Conservation (phyloP, 106 monocot genomes). For the Platanthera zijinensis region DNA sequence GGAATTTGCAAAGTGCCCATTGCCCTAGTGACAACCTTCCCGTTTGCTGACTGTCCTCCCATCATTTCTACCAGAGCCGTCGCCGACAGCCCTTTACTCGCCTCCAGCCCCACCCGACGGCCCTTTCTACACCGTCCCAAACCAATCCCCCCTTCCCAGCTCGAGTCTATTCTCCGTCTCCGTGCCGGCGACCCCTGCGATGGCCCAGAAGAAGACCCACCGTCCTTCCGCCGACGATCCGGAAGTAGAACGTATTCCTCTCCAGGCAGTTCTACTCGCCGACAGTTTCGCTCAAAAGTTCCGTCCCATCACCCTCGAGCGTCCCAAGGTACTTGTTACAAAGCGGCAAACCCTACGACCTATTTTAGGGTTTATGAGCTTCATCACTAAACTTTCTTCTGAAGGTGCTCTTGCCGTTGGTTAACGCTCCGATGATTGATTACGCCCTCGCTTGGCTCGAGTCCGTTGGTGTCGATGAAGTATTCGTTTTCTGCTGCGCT, state of each 20-base stretch:
- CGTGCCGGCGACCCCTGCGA: neutral
- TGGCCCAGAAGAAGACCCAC: slow-evolving; percentile 43
- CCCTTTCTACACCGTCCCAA: no score
- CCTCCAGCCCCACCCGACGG: no score
- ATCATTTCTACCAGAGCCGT: no score
- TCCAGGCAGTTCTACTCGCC: slow-evolving; percentile 92
- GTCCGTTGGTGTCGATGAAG: slow-evolving; percentile 84
- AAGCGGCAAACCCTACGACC: neutral
- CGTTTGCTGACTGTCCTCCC: no score
- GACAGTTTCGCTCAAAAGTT: slow-evolving; percentile 93
- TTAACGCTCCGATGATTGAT: slow-evolving; percentile 87
- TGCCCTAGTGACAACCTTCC: no score
- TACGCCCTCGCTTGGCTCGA: slow-evolving; percentile 95
- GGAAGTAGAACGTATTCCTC: slow-evolving; percentile 56
- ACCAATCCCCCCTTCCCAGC: no score
- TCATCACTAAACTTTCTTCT: neutral
- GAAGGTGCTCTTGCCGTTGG: slow-evolving; percentile 80
- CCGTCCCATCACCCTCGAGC: slow-evolving; percentile 97
- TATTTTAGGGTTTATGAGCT: neutral
- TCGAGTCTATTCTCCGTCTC: neutral
- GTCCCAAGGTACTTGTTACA: slow-evolving; percentile 58
- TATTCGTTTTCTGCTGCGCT: slow-evolving; percentile 93
- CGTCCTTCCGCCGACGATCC: slow-evolving; percentile 45
- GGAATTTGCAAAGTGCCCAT: no score
- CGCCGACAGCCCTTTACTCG: no score